Base-by-base conservation (phyloP, 306 rosid species). In the Corylus avellana region DNA sequence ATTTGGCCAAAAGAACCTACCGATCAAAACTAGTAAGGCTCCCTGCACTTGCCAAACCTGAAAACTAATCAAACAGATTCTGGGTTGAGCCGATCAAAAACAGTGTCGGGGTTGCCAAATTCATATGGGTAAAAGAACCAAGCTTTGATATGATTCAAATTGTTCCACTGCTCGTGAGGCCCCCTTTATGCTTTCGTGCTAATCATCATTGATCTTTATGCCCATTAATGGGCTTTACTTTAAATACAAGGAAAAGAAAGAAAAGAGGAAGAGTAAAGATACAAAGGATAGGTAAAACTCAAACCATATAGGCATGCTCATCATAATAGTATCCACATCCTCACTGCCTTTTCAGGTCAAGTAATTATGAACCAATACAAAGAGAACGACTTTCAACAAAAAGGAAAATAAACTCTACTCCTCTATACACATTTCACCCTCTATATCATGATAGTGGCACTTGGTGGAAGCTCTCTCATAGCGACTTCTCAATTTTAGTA, bases 371-470 rank as follows among this genome's bases (percentile, higher is more conserved):
- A 27, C 9, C 55, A 61, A 18, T 39, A 67, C 8, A 73, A 49
- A 49, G 64, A 57, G 50, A 63, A 75, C 46, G 59, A 55, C 42
- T 18, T 56, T 17, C 58, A 59, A 37, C 55, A 11, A 49, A 49
- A 42, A 37, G 47, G 22, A 20, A 35, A 55, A 57, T 49, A 80
- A 47, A 27, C 57, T 70, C 75, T 70, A 82, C 72, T 67, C 69
- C 81, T 83, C 82, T 85, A 78, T 91, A 83, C 83, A 85, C 59
- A 72, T 71, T 64, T 73, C 85, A 75, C 73, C 80, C 88, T 84
- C 81, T 68, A 46, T 59, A 77, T 27, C 73, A 82, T 75, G 49
- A 64, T 12, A 32, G 54, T 77, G 73, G 81, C 77, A 82, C 80
- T 51, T 75, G 18, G 66, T 75, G 77, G 78, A 9, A 13, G 58